Evolutionary conservation across 2,329 filamentous ascomycete species (phyloP).

Genomic region (Trichoderma afroharzianum): DNA sequence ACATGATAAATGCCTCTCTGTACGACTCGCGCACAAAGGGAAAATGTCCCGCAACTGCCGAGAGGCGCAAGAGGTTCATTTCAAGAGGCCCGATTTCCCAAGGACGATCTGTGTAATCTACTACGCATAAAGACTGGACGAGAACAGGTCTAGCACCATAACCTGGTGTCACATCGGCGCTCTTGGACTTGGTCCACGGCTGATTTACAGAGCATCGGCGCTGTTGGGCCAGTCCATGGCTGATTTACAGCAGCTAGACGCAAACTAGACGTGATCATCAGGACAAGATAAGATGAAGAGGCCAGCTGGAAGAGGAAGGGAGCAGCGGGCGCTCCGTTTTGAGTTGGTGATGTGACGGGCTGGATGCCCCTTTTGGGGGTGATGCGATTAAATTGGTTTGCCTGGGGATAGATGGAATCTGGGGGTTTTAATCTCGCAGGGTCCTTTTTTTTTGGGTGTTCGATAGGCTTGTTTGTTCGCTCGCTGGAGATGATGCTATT

Average conservation of each 20-base stretch:
- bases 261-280: background rate
- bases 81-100: background rate
- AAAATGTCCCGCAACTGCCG: slow-evolving; percentile 1
- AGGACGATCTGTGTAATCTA: background rate
- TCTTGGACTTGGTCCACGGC: background rate
- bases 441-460: background rate
- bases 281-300: background rate
- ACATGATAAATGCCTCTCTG: background rate
- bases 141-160: background rate
- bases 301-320: background rate
- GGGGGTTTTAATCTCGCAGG: background rate
- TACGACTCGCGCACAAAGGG: background rate
- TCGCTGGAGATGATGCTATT: background rate
- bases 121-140: background rate
- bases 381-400: background rate
- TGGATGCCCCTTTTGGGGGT: background rate
- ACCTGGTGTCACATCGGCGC: background rate
- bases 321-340: background rate
- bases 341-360: background rate
- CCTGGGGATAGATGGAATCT: background rate
- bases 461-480: background rate
- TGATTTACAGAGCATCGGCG: background rate
- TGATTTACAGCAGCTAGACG: background rate
- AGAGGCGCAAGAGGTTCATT: background rate
- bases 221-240: background rate